A percentile compares a stretch with the other conserved stretches of the same genome.
Conservation (phyloP, 2,329 filamentous ascomycete species). For the Cordyceps javanica region DNA sequence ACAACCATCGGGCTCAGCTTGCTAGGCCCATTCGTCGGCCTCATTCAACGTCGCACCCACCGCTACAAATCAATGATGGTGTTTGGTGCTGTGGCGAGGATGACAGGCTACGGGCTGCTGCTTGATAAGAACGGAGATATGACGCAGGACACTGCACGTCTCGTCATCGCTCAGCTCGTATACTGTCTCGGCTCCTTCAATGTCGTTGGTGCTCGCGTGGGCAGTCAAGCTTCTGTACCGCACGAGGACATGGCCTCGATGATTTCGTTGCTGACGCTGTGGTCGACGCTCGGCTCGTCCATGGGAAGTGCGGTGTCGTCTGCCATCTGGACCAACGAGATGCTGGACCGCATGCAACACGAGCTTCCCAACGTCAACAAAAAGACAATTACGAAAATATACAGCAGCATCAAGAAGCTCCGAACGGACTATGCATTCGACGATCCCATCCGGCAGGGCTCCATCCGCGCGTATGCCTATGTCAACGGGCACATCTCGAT, state of each 20-base stretch:
- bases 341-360: conserved; percentile 21
- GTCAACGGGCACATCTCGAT: background rate
- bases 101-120: conserved; percentile 26
- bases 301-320: conserved; percentile 30
- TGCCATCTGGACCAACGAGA: conserved; percentile 31
- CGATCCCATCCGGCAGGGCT: conserved; percentile 18
- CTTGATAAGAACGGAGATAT: conserved; percentile 19
- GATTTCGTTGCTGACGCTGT: conserved; percentile 32
- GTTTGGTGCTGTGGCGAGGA: conserved; percentile 24
- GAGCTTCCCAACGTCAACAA: conserved; percentile 21
- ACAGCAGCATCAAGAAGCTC: background rate
- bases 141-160: conserved; percentile 28
- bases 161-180: conserved; percentile 27
- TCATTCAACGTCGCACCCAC: no score
- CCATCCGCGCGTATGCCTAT: conserved; percentile 27
- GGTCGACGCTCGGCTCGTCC: conserved; percentile 34
- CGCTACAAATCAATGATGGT: conserved; percentile 37
- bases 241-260: conserved; percentile 35
- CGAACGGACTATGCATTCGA: conserved; percentile 12
- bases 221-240: conserved; percentile 34
- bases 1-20: conserved; percentile 34
- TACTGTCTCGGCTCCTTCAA: conserved; percentile 30
- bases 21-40: no score
- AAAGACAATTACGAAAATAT: conserved; percentile 15
- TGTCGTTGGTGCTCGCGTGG: conserved; percentile 34